Base-by-base conservation (phyloP, 192 early-diverging fungal species). In the Coemansia asiatica region DNA sequence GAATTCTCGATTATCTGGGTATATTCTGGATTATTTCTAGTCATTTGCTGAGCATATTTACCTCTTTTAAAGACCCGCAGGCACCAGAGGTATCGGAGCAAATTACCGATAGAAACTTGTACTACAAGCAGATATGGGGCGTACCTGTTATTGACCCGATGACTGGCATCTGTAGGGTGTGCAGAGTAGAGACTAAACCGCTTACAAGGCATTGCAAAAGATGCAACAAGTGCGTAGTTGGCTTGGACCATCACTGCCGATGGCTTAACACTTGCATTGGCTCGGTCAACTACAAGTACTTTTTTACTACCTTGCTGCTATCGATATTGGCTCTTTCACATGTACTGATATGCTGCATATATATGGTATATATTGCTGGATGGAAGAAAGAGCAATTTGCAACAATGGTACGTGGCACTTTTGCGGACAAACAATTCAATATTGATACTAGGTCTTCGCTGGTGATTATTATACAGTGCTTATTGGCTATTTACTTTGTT, bases 171-270 rank as follows among this genome's bases (percentile, higher is more conserved):
- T 83, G 82, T 50, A 64, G 74, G 15, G 73, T 83, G 12, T 83
- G 82, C 60, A 63, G 67, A 13, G 62, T 67, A 6, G 21, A 31
- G 5, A 55, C 61, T 0, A 36, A 47, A 5, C 60, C 62, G 1
- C 28, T 23, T 15, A 83, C 82, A 0, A 67, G 82, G 22, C 82
- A 83, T 57, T 83, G 82, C 63, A 83, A 83, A 68, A 69, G 76
- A 16, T 83, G 82, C 71, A 79, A 79, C 65, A 79, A 79, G 40
- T 83, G 82, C 55, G 70, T 83, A 26, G 61, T 27, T 2, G 71
- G 71, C 0, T 22, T 65, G 40, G 67, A 74, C 35, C 72, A 67
- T 40, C 66, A 74, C 50, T 74, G 67, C 40, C 55, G 73, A 18
- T 72, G 66, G 64, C 76, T 83, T 38, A 76, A 73, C 31, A 72